Base-by-base conservation (phyloP, 2,329 filamentous ascomycete genomes). In the Colletotrichum eleusines region DNA sequence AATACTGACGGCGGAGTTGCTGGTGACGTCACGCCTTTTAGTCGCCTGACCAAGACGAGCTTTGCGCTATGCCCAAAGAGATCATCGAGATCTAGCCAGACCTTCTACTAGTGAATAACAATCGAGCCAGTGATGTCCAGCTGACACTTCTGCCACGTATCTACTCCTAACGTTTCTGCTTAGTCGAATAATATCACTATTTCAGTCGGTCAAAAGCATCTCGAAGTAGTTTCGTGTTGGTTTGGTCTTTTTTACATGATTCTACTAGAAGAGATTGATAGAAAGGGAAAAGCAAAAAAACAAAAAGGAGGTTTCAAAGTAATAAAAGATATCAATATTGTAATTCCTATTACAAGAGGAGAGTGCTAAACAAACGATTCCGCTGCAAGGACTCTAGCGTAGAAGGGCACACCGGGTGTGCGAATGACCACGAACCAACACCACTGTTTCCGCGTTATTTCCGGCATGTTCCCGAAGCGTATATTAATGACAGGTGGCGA, bases 21-120 rank as follows among this genome's bases (percentile, higher is more conserved):
- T 12, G 60, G 26, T 63, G 60, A 63, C 60, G 60, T 63, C 60
- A 63, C 16, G 12, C 20, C 7, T 20, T 18, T 7, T 14, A 16
- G 60, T 63, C 60, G 60, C 53, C 60, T 63, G 60, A 63, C 60
- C 35, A 31, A n/a, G 2, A 9, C 18, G 58, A 9, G n/a, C 58
- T 38, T 48, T 42, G 60, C 60, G 60, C 60, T 63, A 63, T 40
- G 48, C 60, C 48, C 23, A 23, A 53, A 46, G 7, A 38, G 60
- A n/a, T 28, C 23, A 40, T 63, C 35, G 33, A 53, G 26, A 53
- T 53, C n/a, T 26, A 31, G 35, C n/a, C n/a, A 28, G 9, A 40
- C n/a, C 23, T 14, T 7, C 8, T 5, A 44, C 20, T 7, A 9
- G 44, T 35, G 8, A 28, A 28, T 28, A n/a, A 51, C 9, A 62